Percentiles rank a stretch among this genome's conserved stretches.
These are phyloP conservation scores for Naematelia aurantialba DNA, from an alignment of 768 basidiomycete species.

Conservation along the genomic window DNA sequence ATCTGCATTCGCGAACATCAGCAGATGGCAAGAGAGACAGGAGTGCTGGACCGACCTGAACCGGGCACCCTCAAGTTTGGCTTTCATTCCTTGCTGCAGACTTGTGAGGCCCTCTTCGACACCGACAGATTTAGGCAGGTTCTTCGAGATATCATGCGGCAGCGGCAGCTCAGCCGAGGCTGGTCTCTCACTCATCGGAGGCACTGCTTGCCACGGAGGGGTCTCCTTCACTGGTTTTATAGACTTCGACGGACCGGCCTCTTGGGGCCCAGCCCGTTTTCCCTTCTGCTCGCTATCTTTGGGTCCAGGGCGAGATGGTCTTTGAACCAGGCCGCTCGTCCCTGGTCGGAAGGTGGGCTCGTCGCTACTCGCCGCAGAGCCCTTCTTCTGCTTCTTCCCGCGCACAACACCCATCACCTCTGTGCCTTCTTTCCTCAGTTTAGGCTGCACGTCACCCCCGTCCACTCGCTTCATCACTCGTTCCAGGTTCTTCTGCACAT, in stretches of 20 bases:
- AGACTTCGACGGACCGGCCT: too few relatives aligned
- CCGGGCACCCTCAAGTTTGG: conserved; percentile 76
- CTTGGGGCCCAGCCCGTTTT: not conserved
- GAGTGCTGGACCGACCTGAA: conserved; percentile 64
- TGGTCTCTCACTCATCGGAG: conserved; percentile 1
- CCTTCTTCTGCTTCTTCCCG: conserved; percentile 18
- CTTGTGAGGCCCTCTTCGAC: conserved; percentile 57
- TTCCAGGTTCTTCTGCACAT: conserved; percentile 42
- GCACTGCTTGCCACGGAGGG: too few relatives aligned
- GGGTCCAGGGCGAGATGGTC: too few relatives aligned
- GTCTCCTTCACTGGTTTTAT: too few relatives aligned
- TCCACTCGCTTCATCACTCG: conserved; percentile 45
- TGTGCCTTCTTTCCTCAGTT: conserved; percentile 11
- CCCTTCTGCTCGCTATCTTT: not conserved
- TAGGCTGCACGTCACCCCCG: conserved; percentile 24
- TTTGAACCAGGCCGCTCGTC: too few relatives aligned
- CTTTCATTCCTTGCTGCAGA: conserved; percentile 73
- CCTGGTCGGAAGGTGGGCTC: not conserved
- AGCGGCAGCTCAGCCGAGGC: conserved; percentile 29
- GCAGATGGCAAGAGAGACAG: not conserved
- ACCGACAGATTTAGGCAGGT: conserved; percentile 2
- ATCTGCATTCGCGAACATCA: conserved; percentile 54
- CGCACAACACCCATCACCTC: conserved; percentile 23
- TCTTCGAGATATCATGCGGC: conserved; percentile 13
- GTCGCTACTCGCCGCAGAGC: not conserved